phyloP scores from a whole-genome alignment of 78 protist species.

The Polysphondylium violaceum region DNA sequence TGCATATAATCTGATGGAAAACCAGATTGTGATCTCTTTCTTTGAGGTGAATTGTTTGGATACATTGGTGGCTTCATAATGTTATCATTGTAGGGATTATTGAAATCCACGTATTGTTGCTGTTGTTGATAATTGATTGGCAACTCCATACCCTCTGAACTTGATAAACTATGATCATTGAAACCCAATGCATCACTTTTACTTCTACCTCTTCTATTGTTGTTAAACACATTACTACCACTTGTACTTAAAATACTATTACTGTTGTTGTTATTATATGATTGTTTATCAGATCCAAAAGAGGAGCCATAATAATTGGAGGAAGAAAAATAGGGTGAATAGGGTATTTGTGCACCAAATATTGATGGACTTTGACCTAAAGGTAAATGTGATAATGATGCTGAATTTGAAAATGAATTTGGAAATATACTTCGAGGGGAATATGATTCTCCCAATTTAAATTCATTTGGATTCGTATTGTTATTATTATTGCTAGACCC shows the following conservation, averaged over 20 bases:
- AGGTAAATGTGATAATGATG: slow-evolving; percentile 8
- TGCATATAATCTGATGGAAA: background rate
- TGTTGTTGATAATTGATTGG: background rate
- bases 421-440: slow-evolving; percentile 29
- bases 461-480: background rate
- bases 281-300: slow-evolving; percentile 12
- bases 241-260: too few relatives aligned
- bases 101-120: background rate
- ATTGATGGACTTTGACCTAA: slow-evolving; percentile 72
- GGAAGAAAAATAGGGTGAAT: slow-evolving; percentile 31
- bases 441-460: slow-evolving; percentile 54
- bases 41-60: slow-evolving; percentile 71
- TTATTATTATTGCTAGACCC: background rate
- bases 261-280: background rate
- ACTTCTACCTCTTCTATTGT: slow-evolving; percentile 24
- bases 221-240: too few relatives aligned
- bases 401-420: background rate
- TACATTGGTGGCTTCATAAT: slow-evolving; percentile 52
- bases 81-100: background rate
- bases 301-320: slow-evolving; percentile 51
- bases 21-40: slow-evolving; percentile 79
- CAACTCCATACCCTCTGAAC: slow-evolving; percentile 20
- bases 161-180: background rate
- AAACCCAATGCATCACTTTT: slow-evolving; percentile 65
- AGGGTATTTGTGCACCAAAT: slow-evolving; percentile 47